Percentiles rank a stretch among this genome's conserved stretches.
Conservation (phyloP, 108 stramenopile species). For the Ochromonas danica region DNA sequence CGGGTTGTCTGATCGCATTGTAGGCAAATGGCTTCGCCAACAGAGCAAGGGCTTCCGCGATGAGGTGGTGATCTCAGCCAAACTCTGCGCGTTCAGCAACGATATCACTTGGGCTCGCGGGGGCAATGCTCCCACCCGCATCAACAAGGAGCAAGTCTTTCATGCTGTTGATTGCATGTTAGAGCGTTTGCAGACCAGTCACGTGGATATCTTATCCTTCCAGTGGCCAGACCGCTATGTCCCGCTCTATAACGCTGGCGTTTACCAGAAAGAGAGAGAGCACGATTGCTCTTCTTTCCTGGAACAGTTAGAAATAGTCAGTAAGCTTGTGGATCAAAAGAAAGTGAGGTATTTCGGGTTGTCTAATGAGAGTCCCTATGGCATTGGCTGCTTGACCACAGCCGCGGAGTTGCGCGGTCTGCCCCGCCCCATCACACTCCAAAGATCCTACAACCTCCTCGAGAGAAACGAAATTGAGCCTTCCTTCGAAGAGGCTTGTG, state of each 20-base stretch:
- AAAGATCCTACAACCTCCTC: constrained; percentile 79
- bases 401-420: constrained; percentile 67
- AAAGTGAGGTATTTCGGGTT: constrained; percentile 80
- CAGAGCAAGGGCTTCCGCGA: not conserved
- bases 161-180: constrained; percentile 76
- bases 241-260: constrained; percentile 42
- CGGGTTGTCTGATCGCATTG: constrained; percentile 70
- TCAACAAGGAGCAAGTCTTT: constrained; percentile 69
- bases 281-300: constrained; percentile 67
- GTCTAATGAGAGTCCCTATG: constrained; percentile 86
- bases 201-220: constrained; percentile 86
- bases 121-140: constrained; percentile 29
- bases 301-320: constrained; percentile 72
- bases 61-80: constrained; percentile 1
- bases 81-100: constrained; percentile 2
- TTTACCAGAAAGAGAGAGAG: not conserved
- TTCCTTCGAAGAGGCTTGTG: constrained; percentile 77
- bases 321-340: constrained; percentile 68
- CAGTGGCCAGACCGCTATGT: constrained; percentile 84
- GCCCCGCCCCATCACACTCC: constrained; percentile 68
- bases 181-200: constrained; percentile 73
- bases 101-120: constrained; percentile 63
- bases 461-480: constrained; percentile 79
- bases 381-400: constrained; percentile 71
- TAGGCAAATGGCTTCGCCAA: constrained; percentile 38